phyloP scores from a whole-genome alignment of 805 yeast species.

The Candida maesae region DNA sequence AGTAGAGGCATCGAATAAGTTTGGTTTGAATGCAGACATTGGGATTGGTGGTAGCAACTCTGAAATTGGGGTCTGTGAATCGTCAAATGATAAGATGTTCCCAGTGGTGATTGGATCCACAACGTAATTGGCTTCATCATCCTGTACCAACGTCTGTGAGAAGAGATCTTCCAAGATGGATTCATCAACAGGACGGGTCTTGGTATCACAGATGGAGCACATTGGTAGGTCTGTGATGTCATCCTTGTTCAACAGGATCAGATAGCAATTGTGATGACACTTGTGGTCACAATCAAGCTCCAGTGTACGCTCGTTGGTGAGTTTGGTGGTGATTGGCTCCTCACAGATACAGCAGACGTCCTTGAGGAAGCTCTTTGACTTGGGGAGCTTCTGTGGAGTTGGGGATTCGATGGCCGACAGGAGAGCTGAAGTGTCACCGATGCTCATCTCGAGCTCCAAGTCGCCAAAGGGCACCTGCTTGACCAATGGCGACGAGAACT shows the following conservation, averaged over 20 bases:
- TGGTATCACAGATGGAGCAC: constrained; percentile 27
- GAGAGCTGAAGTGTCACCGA: neutral
- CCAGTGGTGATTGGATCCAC: neutral
- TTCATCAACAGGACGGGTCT: constrained; percentile 28
- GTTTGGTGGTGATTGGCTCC: constrained; percentile 36
- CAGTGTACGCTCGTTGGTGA: constrained; percentile 40
- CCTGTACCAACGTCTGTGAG: constrained; percentile 9
- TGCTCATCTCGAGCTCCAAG: neutral
- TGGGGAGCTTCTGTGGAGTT: constrained; percentile 5
- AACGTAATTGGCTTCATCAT: neutral
- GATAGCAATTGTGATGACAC: constrained; percentile 42
- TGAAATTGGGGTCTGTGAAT: constrained; percentile 1
- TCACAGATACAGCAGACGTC: constrained; percentile 41
- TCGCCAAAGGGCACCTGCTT: neutral
- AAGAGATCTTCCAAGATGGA: constrained; percentile 26
- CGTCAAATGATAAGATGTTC: neutral
- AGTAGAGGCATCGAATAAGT: constrained; percentile 4
- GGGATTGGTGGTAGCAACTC: constrained; percentile 14
- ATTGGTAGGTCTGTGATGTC: constrained; percentile 21
- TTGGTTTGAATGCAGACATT: constrained; percentile 16
- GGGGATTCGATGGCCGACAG: constrained; percentile 4
- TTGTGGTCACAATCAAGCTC: constrained; percentile 41
- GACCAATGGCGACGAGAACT: constrained; percentile 1
- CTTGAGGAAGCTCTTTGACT: constrained; percentile 20
- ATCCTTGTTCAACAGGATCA: constrained; percentile 27